These are phyloP conservation scores for Eimeria maxima DNA, from an alignment of 169 alveolate genomes.

Conservation along the genomic window DNA sequence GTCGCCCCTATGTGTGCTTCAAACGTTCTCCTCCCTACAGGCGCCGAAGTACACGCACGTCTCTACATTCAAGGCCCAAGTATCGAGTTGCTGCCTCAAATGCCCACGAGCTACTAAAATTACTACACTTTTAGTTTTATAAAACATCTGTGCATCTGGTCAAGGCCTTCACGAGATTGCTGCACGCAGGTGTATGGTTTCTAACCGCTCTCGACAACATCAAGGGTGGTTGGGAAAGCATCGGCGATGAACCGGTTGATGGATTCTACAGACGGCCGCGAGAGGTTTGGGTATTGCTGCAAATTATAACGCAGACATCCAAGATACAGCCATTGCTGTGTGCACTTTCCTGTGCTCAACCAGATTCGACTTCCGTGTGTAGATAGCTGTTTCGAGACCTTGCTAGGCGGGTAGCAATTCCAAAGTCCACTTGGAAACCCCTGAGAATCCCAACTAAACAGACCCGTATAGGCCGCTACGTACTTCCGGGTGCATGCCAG, in stretches of 20 bases:
- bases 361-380: not conserved
- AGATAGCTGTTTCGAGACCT: no score
- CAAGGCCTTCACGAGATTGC: not conserved
- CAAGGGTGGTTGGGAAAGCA: constrained; percentile 69
- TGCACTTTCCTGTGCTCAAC: no score
- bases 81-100: not conserved
- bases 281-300: constrained; percentile 70
- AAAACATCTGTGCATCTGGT: not conserved
- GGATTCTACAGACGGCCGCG: constrained; percentile 74
- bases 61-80: not conserved
- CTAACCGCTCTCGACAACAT: constrained; percentile 51
- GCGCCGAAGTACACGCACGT: not conserved
- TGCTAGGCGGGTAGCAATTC: not conserved
- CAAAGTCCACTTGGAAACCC: not conserved
- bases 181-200: not conserved
- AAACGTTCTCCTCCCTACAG: no score
- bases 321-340: not conserved
- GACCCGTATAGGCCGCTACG: not conserved
- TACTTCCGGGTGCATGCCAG: constrained; percentile 82
- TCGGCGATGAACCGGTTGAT: constrained; percentile 64
- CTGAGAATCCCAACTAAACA: not conserved
- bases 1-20: not conserved
- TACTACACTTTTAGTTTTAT: not conserved
- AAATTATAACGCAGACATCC: not conserved
- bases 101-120: not conserved